Percentiles rank a stretch among this genome's conserved stretches.
These are phyloP conservation scores for Favolaschia claudopus DNA, from an alignment of 768 basidiomycete species.

Conservation along the genomic window DNA sequence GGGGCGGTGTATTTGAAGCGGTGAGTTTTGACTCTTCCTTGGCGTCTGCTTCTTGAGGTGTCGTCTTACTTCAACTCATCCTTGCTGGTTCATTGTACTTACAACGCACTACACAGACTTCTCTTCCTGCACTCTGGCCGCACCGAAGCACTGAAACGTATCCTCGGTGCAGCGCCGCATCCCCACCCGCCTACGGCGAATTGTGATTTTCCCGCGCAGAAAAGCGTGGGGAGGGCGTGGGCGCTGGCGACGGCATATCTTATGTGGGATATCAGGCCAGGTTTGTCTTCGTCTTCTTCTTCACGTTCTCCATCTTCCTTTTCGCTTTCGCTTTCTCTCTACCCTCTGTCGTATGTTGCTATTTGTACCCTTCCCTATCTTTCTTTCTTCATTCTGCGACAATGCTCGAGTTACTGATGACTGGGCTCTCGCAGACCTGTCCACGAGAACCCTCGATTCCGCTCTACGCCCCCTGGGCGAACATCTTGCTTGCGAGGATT, in stretches of 20 bases:
- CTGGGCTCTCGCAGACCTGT: slow-evolving; percentile 61
- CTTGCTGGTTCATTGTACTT: no score
- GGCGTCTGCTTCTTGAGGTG: neutral
- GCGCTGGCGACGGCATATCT: slow-evolving; percentile 84
- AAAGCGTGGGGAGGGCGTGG: slow-evolving; percentile 82
- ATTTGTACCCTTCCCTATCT: no score
- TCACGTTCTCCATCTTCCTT: no score
- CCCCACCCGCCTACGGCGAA: slow-evolving; percentile 71
- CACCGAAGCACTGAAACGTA: slow-evolving; percentile 80
- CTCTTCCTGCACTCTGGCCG: slow-evolving; percentile 88
- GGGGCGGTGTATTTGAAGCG: slow-evolving; percentile 82
- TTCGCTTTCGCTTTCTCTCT: no score
- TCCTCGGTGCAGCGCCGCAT: slow-evolving; percentile 76
- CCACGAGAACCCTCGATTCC: slow-evolving; percentile 73
- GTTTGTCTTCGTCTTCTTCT: no score
- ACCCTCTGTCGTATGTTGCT: no score
- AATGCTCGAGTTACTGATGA: neutral
- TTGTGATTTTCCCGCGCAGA: slow-evolving; percentile 81
- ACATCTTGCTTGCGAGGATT: slow-evolving; percentile 74
- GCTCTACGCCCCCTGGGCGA: slow-evolving; percentile 75
- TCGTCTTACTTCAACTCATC: no score
- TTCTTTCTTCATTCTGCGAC: no score
- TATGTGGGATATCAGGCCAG: slow-evolving; percentile 84
- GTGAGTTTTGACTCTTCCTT: neutral
- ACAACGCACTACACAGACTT: no score